These are phyloP conservation scores for Penicillium coffeae DNA, from an alignment of 495 filamentous ascomycete species.

Conservation along the genomic window DNA sequence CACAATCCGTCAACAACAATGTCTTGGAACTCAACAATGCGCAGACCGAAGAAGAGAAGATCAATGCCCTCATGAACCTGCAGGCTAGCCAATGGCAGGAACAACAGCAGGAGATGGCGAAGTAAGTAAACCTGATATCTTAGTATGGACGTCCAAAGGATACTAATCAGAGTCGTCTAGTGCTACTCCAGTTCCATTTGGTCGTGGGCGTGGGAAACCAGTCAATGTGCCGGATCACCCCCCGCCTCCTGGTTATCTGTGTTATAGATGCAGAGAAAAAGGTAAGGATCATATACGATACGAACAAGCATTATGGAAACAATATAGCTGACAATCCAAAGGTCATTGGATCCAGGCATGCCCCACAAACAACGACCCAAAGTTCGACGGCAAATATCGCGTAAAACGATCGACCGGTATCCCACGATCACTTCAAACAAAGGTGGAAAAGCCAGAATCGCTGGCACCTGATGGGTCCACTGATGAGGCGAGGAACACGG, in stretches of 20 bases:
- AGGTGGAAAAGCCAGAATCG: conserved; percentile 82
- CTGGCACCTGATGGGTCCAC: conserved; percentile 67
- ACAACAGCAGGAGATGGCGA: conserved; percentile 87
- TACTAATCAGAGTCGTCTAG: conserved; percentile 43
- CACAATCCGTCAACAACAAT: conserved; percentile 47
- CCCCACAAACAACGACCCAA: conserved; percentile 95
- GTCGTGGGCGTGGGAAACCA: conserved; percentile 54
- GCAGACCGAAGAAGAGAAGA: conserved; percentile 85
- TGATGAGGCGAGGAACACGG: conserved; percentile 74
- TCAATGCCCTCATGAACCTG: conserved; percentile 81
- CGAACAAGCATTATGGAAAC: conserved; percentile 1
- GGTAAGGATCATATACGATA: conserved; percentile 36
- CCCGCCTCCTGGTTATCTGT: conserved; percentile 89
- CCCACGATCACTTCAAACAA: conserved; percentile 86
- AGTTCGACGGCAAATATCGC: conserved; percentile 83
- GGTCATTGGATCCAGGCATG: conserved; percentile 97
- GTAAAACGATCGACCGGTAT: conserved; percentile 96
- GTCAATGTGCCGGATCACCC: conserved; percentile 82
- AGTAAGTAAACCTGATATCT: conserved; percentile 54
- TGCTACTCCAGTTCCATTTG: conserved; percentile 61
- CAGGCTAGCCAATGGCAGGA: conserved; percentile 82
- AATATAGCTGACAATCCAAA: conserved; percentile 16
- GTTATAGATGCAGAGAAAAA: conserved; percentile 97
- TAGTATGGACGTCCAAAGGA: neutral
- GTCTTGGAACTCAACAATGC: conserved; percentile 61